Evolutionary conservation across 495 filamentous ascomycete genomes (phyloP).

Genomic region (Daldinia decipiens): DNA sequence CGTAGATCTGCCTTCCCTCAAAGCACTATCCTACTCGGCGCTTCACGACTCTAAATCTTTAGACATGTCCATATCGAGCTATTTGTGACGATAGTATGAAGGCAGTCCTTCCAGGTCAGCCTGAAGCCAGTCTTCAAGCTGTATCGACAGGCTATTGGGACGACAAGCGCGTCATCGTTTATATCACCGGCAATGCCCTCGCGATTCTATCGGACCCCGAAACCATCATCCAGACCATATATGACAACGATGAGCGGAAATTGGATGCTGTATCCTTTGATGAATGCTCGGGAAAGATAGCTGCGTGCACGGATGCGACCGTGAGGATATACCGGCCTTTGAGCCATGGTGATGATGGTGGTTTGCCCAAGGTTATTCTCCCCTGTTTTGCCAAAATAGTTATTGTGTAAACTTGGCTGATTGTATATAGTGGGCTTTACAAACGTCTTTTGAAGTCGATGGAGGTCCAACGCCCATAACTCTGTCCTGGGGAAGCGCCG

Average conservation of each 20-base stretch:
- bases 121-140: conserved; percentile 89
- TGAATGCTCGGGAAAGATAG: conserved; percentile 86
- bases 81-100: conserved; percentile 62
- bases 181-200: conserved; percentile 88
- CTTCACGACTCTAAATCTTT: conserved; percentile 15
- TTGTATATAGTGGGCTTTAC: conserved; percentile 61
- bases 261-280: conserved; percentile 82
- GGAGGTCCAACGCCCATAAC: conserved; percentile 63
- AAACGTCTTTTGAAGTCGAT: conserved; percentile 55
- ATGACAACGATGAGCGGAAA: conserved; percentile 76
- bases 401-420: conserved; percentile 60
- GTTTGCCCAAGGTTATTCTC: conserved; percentile 67
- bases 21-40: background rate
- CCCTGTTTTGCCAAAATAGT: conserved; percentile 16
- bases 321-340: conserved; percentile 84
- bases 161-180: conserved; percentile 83
- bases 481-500: conserved; percentile 85
- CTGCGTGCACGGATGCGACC: conserved; percentile 69
- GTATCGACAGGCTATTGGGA: conserved; percentile 88
- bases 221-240: conserved; percentile 87
- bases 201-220: conserved; percentile 80
- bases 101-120: conserved; percentile 89
- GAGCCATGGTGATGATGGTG: conserved; percentile 68
- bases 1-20: conserved; percentile 5
- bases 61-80: conserved; percentile 44